A percentile compares a stretch with the other conserved stretches of the same genome.
Evolutionary conservation across 2,329 filamentous ascomycete species (phyloP).

Genomic region (Hypoxylon sp.): DNA sequence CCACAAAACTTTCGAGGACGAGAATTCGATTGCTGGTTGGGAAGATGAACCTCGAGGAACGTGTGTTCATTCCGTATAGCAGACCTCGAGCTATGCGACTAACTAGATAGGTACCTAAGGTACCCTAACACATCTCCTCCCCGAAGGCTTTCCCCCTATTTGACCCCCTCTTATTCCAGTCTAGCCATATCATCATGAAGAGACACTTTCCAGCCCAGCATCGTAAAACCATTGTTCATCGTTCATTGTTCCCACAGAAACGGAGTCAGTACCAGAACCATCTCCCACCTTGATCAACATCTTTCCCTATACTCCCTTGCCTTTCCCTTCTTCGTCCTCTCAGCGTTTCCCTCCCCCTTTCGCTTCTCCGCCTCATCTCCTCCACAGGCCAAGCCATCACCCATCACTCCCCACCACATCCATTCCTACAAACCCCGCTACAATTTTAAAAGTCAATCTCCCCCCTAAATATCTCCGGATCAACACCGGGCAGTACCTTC

Average conservation of each 20-base stretch:
- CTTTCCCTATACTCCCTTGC: neutral
- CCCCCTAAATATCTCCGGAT: slow-evolving; percentile 87
- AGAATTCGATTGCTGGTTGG: neutral
- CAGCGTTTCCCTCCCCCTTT: neutral
- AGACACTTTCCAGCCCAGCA: neutral
- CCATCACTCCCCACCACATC: neutral
- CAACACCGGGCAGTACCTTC: slow-evolving; percentile 88
- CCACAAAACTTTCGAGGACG: neutral
- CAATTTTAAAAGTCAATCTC: slow-evolving; percentile 84
- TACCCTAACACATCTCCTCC: neutral
- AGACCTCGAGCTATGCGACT: neutral
- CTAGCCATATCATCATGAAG: neutral
- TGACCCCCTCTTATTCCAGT: neutral
- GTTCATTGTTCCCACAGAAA: neutral
- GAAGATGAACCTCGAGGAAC: neutral
- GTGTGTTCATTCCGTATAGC: neutral
- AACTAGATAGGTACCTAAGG: neutral
- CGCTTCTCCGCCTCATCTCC: neutral
- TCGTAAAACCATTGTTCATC: neutral
- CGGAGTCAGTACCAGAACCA: neutral
- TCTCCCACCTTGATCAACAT: neutral
- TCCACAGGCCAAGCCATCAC: neutral
- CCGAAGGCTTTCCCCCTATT: neutral
- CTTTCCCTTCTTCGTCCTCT: neutral
- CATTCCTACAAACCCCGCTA: neutral